phyloP scores from a whole-genome alignment of 805 yeast genomes.

The Saccharomycopsis selenospora region DNA sequence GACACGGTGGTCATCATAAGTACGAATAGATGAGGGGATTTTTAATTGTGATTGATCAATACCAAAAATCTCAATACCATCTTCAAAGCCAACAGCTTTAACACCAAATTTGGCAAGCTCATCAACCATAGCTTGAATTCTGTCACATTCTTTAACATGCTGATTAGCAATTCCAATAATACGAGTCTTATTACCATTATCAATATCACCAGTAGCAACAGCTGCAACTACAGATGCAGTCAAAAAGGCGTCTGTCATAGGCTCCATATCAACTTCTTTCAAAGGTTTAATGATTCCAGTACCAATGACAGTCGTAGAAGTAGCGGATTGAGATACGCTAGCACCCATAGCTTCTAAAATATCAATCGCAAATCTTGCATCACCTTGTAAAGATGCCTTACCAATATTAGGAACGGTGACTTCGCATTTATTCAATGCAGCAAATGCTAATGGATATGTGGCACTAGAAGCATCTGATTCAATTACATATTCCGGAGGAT shows the following conservation, averaged over 20 bases:
- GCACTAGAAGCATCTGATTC: slow-evolving; percentile 98
- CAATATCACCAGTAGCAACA: slow-evolving; percentile 53
- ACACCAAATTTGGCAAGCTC: slow-evolving; percentile 91
- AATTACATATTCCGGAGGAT: slow-evolving; percentile 79
- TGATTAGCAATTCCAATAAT: slow-evolving; percentile 97
- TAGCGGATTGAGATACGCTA: slow-evolving; percentile 69
- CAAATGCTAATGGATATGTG: slow-evolving; percentile 94
- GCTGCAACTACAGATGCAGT: slow-evolving; percentile 98
- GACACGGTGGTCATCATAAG: slow-evolving; percentile 95
- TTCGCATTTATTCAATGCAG: slow-evolving; percentile 90
- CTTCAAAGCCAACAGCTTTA: slow-evolving; percentile 72
- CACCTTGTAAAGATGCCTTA: slow-evolving; percentile 86
- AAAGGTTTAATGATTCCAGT: slow-evolving; percentile 74
- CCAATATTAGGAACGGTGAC: slow-evolving; percentile 95
- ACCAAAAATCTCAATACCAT: slow-evolving; percentile 87
- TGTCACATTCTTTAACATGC: slow-evolving; percentile 94
- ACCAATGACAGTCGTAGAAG: slow-evolving; percentile 88
- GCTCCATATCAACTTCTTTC: slow-evolving; percentile 89
- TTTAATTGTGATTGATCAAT: slow-evolving; percentile 41
- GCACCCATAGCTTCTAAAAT: slow-evolving; percentile 96
- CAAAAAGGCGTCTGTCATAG: slow-evolving; percentile 97
- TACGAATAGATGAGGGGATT: slow-evolving; percentile 51
- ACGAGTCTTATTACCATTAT: slow-evolving; percentile 47
- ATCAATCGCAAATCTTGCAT: slow-evolving; percentile 91
- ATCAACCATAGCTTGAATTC: slow-evolving; percentile 90